These are phyloP conservation scores for Botryotinia narcissicola DNA, from an alignment of 2,329 filamentous ascomycete genomes.

Conservation along the genomic window DNA sequence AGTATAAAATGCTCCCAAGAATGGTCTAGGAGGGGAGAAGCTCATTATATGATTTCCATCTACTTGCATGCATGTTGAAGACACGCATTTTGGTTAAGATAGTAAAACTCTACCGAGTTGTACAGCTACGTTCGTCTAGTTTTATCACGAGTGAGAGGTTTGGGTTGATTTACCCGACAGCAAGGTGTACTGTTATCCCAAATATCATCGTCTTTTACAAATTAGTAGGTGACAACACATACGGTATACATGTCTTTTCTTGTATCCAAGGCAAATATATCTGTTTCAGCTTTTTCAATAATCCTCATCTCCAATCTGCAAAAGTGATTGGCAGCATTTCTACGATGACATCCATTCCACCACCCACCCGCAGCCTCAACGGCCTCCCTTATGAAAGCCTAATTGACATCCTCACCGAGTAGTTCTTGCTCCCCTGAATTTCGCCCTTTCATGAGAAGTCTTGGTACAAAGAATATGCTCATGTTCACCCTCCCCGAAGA, in stretches of 20 bases:
- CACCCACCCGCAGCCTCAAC: slow-evolving; percentile 24
- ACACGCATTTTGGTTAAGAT: background rate
- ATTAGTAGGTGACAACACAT: background rate
- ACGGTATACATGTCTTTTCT: background rate
- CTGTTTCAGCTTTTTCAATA: background rate
- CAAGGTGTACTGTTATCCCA: background rate
- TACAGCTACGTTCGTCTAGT: background rate
- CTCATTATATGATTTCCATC: background rate
- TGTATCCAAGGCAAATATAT: background rate
- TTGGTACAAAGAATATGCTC: background rate
- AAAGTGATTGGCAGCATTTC: background rate
- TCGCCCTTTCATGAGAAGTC: background rate
- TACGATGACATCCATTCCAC: background rate
- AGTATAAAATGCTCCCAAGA: too few relatives aligned
- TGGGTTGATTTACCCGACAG: background rate
- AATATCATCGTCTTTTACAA: background rate
- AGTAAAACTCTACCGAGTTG: background rate
- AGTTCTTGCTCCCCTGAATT: slow-evolving; percentile 12
- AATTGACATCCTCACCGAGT: slow-evolving; percentile 31
- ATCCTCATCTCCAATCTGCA: background rate
- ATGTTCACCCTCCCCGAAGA: background rate
- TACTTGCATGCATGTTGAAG: background rate
- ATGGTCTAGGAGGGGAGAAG: too few relatives aligned
- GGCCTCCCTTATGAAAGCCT: slow-evolving; percentile 36
- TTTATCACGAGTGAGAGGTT: background rate